A percentile compares a stretch with the other conserved stretches of the same genome.
Evolutionary conservation across 352 stramenopile genomes (phyloP).

Genomic region (Phytophthora pseudosyringae): DNA sequence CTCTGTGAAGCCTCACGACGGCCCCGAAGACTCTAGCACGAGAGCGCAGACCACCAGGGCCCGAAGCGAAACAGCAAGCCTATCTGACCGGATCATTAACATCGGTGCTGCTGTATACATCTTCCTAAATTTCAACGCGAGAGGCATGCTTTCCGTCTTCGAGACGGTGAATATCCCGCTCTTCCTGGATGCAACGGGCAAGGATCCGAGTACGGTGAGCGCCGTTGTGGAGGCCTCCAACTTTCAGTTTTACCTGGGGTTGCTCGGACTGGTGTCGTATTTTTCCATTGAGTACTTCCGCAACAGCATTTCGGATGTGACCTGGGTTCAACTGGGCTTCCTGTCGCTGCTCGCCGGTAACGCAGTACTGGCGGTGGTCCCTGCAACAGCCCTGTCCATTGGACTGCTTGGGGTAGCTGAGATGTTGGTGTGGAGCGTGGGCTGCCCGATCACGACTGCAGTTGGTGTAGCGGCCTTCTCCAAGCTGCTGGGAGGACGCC

Average conservation of each 20-base stretch:
- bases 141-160: slow-evolving; percentile 78
- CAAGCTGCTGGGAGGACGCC: slow-evolving; percentile 65
- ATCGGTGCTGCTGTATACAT: slow-evolving; percentile 73
- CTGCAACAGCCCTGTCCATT: slow-evolving; percentile 42
- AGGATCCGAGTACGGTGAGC: slow-evolving; percentile 46
- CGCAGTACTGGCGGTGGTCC: slow-evolving; percentile 53
- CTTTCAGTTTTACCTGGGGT: slow-evolving; percentile 79
- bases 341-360: slow-evolving; percentile 64
- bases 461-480: slow-evolving; percentile 76
- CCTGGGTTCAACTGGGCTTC: slow-evolving; percentile 70
- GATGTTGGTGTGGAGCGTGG: slow-evolving; percentile 76
- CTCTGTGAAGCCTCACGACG: slow-evolving; percentile 53
- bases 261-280: slow-evolving; percentile 70
- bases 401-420: slow-evolving; percentile 47
- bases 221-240: slow-evolving; percentile 68
- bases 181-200: slow-evolving; percentile 69
- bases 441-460: slow-evolving; percentile 72
- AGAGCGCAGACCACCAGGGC: slow-evolving; percentile 38
- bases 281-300: slow-evolving; percentile 78
- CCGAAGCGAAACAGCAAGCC: slow-evolving; percentile 30
- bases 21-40: slow-evolving; percentile 40
- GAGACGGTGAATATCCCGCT: slow-evolving; percentile 81
- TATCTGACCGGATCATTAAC: slow-evolving; percentile 62
- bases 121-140: slow-evolving; percentile 75
- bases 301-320: slow-evolving; percentile 61